Base-by-base conservation (phyloP, 768 basidiomycete genomes). In the Panaeolus papilionaceus region DNA sequence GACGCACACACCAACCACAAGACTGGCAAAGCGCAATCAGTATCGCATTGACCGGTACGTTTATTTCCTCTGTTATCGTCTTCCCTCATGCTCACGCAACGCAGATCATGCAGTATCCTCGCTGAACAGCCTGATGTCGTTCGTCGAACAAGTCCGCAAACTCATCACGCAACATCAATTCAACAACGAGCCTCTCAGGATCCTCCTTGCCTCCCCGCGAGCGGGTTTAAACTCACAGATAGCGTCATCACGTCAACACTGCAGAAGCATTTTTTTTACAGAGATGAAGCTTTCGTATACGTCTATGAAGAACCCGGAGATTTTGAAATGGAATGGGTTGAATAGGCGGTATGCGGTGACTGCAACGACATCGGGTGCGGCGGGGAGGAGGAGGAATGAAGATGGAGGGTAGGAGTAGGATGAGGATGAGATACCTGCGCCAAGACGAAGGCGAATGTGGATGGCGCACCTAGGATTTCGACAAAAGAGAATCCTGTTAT, bases 101-200 rank as follows among this genome's bases (percentile, higher is more conserved):
- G 49, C 45, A 4, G 72, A 97, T 96, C 95, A 1, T 94, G 92
- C 73, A 90, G 90, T 6, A 86, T 93, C 44, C 76, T 83, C 1
- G 86, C 83, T 4, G 81, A 86, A 62, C 84, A 87, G 10, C 86
- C 86, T 72, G 72, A 80, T 20, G 79, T 84, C 10, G 86, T n/a
- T 92, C 16, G 86, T 94, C 16, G 91, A 94, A 68, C 91, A 94
- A 73, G 86, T 86, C 38, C 88, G 95, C 28, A 92, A 92, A 69
- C 79, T 98, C 38, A 88, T 93, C 66, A 89, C 86, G 38, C 79
- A 80, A 0, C 83, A 95, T 73, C 95, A 97, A 74, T 95, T 93
- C 82, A 91, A 95, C 73, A 92, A 95, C 64, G 94, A 96, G 49
- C 91, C 95, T 0, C 79, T 92, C 12, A 89, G 94, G 6, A 84